phyloP scores from a whole-genome alignment of 1,284 basidiomycete species.

The Microbotryomycetes sp. region DNA sequence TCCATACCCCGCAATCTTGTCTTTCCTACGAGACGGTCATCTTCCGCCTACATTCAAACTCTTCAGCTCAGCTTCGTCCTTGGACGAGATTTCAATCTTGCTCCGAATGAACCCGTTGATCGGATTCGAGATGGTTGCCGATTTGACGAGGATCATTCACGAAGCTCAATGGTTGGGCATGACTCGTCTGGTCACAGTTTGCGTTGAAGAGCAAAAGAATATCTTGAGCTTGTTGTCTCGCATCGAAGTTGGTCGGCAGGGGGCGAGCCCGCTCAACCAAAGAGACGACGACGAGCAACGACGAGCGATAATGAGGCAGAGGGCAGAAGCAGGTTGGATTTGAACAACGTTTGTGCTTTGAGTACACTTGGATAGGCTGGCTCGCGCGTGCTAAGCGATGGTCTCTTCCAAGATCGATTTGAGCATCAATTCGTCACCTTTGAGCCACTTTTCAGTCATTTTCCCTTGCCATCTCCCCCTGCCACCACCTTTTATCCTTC shows the following conservation, averaged over 20 bases:
- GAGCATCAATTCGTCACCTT: conserved; percentile 10
- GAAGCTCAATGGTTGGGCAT: not conserved
- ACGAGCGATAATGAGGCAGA: not conserved
- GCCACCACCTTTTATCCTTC: conserved; percentile 32
- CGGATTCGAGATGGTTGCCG: not conserved
- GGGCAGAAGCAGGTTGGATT: not conserved
- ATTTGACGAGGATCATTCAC: not conserved
- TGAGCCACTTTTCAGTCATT: conserved; percentile 23
- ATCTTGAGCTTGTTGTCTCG: too few species aligned
- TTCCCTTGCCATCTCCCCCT: conserved; percentile 36
- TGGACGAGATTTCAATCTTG: not conserved
- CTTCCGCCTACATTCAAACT: too few species aligned
- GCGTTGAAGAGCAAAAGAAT: too few species aligned
- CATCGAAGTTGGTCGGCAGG: too few species aligned
- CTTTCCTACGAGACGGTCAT: not conserved
- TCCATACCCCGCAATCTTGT: not conserved
- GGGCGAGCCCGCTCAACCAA: too few species aligned
- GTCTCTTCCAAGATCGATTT: not conserved
- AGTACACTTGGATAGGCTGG: too few species aligned
- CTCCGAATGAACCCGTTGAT: not conserved
- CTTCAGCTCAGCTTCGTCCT: too few species aligned
- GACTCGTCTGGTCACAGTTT: not conserved
- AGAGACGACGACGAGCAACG: not conserved
- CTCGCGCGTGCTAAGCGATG: too few species aligned
- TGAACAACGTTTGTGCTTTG: too few species aligned